Base-by-base conservation (phyloP, 345 rosid species). In the Murraya paniculata region DNA sequence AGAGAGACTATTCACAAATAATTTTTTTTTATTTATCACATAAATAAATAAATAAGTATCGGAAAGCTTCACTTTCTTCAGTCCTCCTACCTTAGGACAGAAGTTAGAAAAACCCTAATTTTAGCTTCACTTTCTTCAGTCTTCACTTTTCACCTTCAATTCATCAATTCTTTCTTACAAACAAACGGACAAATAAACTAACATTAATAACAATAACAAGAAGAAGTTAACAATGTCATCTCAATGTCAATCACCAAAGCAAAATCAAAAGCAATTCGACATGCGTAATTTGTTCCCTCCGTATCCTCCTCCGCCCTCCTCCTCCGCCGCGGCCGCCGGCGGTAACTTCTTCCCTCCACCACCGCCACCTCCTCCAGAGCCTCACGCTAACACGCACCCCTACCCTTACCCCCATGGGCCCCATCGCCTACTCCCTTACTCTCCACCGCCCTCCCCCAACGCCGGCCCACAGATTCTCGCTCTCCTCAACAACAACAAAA, bases 401-500 rank as follows among this genome's bases (percentile, higher is more conserved):
- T 18, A 45, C 18, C 50, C 50, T 11, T 45, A 45, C 50, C 50
- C 50, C 5, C 50, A 11, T 13, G 82, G 81, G 84, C 75, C 78
- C 89, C 61, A 76, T 78, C 1, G 77, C 87, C 36, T 84, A 45
- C 39, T 86, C 4, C 79, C 89, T 35, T 83, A 36, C 59, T 11
- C 50, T 45, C 18, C 50, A 45, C 50, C 5, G 18, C 5, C 50
- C 50, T 45, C 78, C 74, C 55, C 60, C 35, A 55, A 76, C 53
- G 72, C 89, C 21, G 97, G 98, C 6, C 87, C 90, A 75, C 93
- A 86, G 22, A 86, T 91, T 78, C 90, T 91, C 75, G 94, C 97
- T 69, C 90, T 93, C 10, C 89, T 93, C 71, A 84, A 86, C 66
- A 74, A 81, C 64, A 71, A 73, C 76, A 79, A 66, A 73, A 67